These are phyloP conservation scores for Umbelopsis sp. DNA, from an alignment of 192 early-diverging fungal species.

Conservation along the genomic window DNA sequence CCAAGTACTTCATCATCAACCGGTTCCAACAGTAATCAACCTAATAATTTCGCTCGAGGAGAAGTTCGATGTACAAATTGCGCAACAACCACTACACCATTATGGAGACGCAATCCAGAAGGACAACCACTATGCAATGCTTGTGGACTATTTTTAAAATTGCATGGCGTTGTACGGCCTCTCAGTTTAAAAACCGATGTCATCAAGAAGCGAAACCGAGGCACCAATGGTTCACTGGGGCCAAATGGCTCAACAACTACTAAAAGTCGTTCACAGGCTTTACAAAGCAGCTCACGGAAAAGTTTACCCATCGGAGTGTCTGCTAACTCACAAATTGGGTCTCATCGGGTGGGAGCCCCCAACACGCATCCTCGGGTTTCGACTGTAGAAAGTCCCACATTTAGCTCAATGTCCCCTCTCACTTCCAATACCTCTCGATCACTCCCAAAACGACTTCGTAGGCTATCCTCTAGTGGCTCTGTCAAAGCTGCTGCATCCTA, in stretches of 20 bases:
- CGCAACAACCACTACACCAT: conserved; percentile 75
- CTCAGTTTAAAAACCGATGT: conserved; percentile 80
- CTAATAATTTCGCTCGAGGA: neutral
- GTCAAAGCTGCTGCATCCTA: neutral
- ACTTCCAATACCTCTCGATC: neutral
- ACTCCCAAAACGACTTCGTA: neutral
- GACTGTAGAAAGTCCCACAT: conserved; percentile 1
- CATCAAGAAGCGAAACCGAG: conserved; percentile 83
- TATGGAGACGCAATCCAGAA: conserved; percentile 83
- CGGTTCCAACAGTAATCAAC: neutral
- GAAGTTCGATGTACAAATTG: conserved; percentile 75
- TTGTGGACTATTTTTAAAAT: conserved; percentile 90
- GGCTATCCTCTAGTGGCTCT: neutral
- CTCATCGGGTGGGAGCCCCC: conserved; percentile 15
- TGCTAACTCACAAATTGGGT: neutral
- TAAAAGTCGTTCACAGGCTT: neutral
- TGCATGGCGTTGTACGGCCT: conserved; percentile 83
- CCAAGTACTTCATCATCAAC: neutral
- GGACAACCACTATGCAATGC: conserved; percentile 93
- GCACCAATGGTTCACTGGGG: neutral
- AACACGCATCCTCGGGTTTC: conserved; percentile 11
- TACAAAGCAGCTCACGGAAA: conserved; percentile 12
- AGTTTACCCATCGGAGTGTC: conserved; percentile 7
- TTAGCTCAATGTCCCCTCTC: neutral
- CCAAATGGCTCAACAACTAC: neutral